Percentiles rank a stretch among this genome's conserved stretches.
These are phyloP conservation scores for Penicillium sp. DNA, from an alignment of 2,329 filamentous ascomycete species.

Conservation along the genomic window DNA sequence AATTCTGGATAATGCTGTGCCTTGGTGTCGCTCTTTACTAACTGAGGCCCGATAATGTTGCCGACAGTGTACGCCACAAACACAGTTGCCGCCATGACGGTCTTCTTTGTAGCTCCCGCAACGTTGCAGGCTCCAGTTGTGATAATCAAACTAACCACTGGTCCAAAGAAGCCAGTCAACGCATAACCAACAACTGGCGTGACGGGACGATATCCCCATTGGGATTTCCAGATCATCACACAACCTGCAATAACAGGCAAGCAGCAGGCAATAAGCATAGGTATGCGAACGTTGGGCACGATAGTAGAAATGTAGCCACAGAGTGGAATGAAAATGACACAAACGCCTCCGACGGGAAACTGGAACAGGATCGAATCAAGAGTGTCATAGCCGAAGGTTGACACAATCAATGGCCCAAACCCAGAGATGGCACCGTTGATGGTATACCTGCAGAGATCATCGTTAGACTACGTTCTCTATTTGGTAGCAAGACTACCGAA, in stretches of 20 bases:
- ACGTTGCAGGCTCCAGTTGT: constrained; percentile 64
- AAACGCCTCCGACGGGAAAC: constrained; percentile 70
- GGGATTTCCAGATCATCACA: constrained; percentile 68
- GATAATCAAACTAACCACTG: constrained; percentile 63
- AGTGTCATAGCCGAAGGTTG: constrained; percentile 64
- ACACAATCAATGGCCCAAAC: constrained; percentile 70
- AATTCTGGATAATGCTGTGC: constrained; percentile 66
- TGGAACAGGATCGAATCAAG: constrained; percentile 69
- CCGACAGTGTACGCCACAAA: constrained; percentile 74
- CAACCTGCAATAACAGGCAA: constrained; percentile 73
- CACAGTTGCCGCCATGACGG: constrained; percentile 68
- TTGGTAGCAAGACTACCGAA: too few species aligned
- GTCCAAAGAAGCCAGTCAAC: constrained; percentile 70
- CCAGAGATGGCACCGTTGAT: constrained; percentile 69
- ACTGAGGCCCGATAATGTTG: constrained; percentile 72
- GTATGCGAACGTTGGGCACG: constrained; percentile 61
- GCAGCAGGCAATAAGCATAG: constrained; percentile 64
- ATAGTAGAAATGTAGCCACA: constrained; percentile 63
- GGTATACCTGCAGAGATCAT: too few species aligned
- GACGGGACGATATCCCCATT: constrained; percentile 62
- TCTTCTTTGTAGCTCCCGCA: constrained; percentile 74
- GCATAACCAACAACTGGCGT: constrained; percentile 69
- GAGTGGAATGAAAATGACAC: constrained; percentile 62
- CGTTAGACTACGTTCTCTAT: too few species aligned
- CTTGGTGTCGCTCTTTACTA: constrained; percentile 66